These are phyloP conservation scores for Ganoderma multipileum DNA, from an alignment of 1,284 basidiomycete genomes.

Conservation along the genomic window DNA sequence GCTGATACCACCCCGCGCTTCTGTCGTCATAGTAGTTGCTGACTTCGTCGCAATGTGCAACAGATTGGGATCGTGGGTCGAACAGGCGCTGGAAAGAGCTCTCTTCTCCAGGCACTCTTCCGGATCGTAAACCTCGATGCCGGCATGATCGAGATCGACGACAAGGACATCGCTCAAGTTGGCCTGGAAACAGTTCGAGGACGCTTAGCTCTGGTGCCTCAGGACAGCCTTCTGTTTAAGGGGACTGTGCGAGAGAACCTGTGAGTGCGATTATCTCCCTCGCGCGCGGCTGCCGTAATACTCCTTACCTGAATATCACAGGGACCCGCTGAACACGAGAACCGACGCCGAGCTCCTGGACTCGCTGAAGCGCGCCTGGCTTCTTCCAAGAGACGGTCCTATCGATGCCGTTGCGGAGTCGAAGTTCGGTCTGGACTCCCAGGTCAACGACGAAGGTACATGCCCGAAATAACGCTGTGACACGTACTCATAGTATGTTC, in stretches of 20 bases:
- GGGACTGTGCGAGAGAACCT: slow-evolving; percentile 75
- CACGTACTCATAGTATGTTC: neutral
- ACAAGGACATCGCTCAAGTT: slow-evolving; percentile 62
- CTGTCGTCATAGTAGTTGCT: neutral
- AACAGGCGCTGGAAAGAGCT: slow-evolving; percentile 82
- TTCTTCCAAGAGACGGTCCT: slow-evolving; percentile 56
- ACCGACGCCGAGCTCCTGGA: slow-evolving; percentile 63
- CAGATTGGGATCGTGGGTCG: slow-evolving; percentile 79
- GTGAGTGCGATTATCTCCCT: slow-evolving; percentile 43
- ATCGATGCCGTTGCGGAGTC: slow-evolving; percentile 57
- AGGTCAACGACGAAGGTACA: slow-evolving; percentile 67
- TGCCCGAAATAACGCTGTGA: slow-evolving; percentile 5
- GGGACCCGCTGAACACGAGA: slow-evolving; percentile 63
- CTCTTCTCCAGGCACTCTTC: slow-evolving; percentile 77
- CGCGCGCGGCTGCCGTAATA: neutral
- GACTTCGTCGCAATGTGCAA: neutral
- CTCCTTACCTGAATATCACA: slow-evolving; percentile 33
- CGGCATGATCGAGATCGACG: slow-evolving; percentile 79
- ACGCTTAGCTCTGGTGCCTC: slow-evolving; percentile 75
- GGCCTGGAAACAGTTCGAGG: slow-evolving; percentile 65
- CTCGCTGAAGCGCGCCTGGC: slow-evolving; percentile 63
- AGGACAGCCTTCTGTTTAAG: slow-evolving; percentile 69
- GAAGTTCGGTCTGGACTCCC: slow-evolving; percentile 72
- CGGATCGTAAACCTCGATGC: slow-evolving; percentile 70
- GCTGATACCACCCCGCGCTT: neutral